Evolutionary conservation across 805 yeast species (phyloP).

Genomic region (Candida cerambycidarum): DNA sequence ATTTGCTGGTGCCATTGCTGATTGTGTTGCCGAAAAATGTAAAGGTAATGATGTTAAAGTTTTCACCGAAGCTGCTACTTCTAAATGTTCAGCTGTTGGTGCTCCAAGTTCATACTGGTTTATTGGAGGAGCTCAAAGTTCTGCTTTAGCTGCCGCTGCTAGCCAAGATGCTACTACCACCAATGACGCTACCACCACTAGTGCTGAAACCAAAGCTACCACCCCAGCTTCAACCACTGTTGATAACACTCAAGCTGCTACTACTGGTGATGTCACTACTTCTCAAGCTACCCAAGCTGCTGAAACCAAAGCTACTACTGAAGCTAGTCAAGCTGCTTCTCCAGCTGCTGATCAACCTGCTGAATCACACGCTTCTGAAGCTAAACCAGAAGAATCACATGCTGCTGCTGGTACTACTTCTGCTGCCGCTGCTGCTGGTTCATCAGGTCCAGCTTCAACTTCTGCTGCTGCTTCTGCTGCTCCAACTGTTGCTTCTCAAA

Average conservation of each 20-base stretch:
- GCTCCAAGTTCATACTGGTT: conserved; percentile 22
- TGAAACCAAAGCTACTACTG: conserved; percentile 2
- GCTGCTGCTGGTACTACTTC: conserved; percentile 5
- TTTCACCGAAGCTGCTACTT: conserved; percentile 31
- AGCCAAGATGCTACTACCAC: conserved; percentile 8
- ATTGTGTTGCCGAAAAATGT: conserved; percentile 41
- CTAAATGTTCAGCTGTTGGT: conserved; percentile 27
- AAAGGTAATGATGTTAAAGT: conserved; percentile 28
- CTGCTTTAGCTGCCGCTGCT: conserved; percentile 9
- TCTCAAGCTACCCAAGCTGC: background rate
- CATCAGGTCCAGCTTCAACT: conserved; percentile 4
- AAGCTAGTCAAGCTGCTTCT: conserved; percentile 4
- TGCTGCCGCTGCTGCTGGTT: conserved; percentile 7
- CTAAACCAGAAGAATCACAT: no score
- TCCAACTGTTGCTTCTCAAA: conserved; percentile 10
- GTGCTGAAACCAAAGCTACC: conserved; percentile 7
- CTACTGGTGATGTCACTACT: conserved; percentile 6
- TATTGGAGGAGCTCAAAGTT: conserved; percentile 28
- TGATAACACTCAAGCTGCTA: conserved; percentile 4
- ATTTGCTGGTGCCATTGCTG: conserved; percentile 32
- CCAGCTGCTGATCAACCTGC: conserved; percentile 2
- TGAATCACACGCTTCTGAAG: background rate
- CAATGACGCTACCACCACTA: conserved; percentile 5
- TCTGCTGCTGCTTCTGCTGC: conserved; percentile 9
- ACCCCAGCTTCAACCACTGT: conserved; percentile 7